Percentiles rank a stretch among this genome's conserved stretches.
Conservation (phyloP, 2,329 filamentous ascomycete genomes). For the Aureobasidium sp. region DNA sequence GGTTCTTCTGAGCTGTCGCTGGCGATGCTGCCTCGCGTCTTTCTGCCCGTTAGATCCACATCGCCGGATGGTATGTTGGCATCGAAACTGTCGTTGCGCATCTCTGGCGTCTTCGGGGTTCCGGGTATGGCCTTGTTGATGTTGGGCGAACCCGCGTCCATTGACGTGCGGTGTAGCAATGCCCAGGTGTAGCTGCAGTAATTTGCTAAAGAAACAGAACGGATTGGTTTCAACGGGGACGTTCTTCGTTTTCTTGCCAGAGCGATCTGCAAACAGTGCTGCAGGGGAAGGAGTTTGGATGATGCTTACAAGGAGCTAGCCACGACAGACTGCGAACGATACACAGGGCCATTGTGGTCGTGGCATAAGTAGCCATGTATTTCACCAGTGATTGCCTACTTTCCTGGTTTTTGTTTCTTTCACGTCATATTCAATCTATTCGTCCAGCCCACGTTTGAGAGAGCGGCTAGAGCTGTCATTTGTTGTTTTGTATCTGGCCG, state of each 20-base stretch:
- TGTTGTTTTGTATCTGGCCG: conserved; percentile 4
- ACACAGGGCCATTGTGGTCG: neutral
- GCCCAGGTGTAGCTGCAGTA: conserved; percentile 1
- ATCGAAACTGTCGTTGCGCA: conserved; percentile 14
- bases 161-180: neutral
- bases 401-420: neutral
- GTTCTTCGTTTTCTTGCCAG: conserved; percentile 2
- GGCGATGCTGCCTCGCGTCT: conserved; percentile 10
- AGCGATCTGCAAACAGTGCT: conserved; percentile 6
- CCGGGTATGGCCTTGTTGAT: neutral
- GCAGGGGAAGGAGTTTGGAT: conserved; percentile 7
- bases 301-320: conserved; percentile 13
- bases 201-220: neutral
- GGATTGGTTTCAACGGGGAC: neutral
- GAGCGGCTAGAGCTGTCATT: conserved; percentile 9
- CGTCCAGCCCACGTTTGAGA: neutral
- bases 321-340: conserved; percentile 3
- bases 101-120: neutral
- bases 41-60: neutral
- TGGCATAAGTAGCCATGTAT: neutral
- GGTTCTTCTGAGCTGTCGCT: conserved; percentile 11
- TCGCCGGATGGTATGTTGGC: neutral
- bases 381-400: neutral
- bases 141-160: neutral
- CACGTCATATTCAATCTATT: conserved; percentile 13